Evolutionary conservation across 176 grass and related monocot genomes (phyloP), one percentile per base, ranked within the genome.

Genomic region (Poa annua): DNA sequence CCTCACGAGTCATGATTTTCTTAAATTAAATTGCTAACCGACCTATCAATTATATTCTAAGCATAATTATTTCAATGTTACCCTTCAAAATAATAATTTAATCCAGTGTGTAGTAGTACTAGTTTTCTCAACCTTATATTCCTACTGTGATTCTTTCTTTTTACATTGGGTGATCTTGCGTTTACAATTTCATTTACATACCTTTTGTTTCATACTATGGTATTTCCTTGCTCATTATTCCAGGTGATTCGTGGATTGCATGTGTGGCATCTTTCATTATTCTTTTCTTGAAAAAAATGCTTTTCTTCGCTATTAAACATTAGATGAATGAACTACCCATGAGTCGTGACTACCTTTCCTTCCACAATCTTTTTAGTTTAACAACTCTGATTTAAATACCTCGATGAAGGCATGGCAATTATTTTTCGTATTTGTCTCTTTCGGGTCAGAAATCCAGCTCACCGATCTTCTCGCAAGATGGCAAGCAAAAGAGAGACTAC

Each of bases 371-470:
- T 55, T 16, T 21, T 74, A 29, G 10, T 33, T 20, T 25, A 79
- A 79, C 14, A 73, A 74, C 47, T 25, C 9, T 9, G 45, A 38
- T 26, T 34, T 48, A 67, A 84, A 84, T 39, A 74, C 70, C 70
- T 79, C 16, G 6, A 29, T 19, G 22, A n/a, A 35, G 12, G 34
- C 45, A 45, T 64, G 74, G 0, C 6, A 52, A 39, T 85, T 76
- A 45, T 82, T 48, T 86, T 81, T 82, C 3, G 2, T 86, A 64
- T 77, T 41, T 38, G 13, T 89, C 79, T 82, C 54, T 89, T 78
- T 89, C 64, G 11, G 73, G 82, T 86, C 45, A 53, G 38, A 76
- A 69, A 70, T 14, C 77, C 62, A 69, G 38, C 25, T 45, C 45
- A 82, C 4, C 61, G 65, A 44, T 55, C 51, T 75, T 64, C 45